Evolutionary conservation across 1,139 yeast genomes (phyloP).

Genomic region (Protomyces gravidus): DNA sequence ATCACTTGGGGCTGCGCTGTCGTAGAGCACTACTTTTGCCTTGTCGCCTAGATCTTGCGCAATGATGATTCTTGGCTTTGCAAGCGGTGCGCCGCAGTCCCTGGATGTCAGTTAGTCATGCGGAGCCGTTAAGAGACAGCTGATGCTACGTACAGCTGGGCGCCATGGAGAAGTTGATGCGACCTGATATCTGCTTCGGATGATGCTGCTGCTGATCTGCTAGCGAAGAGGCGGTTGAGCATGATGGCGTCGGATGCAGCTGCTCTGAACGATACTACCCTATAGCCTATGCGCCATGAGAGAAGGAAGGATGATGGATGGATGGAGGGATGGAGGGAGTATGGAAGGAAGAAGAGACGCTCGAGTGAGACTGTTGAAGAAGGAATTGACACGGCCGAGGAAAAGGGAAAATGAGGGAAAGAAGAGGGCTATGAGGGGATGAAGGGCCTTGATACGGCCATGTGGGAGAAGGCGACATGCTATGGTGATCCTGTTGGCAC

Average conservation of each 20-base stretch:
- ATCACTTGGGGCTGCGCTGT: not conserved
- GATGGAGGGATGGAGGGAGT: not conserved
- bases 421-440: no score
- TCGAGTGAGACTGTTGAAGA: no score
- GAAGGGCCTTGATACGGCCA: no score
- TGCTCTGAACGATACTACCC: not conserved
- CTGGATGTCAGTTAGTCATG: constrained; percentile 1
- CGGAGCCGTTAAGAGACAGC: not conserved
- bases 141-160: not conserved
- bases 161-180: constrained; percentile 20
- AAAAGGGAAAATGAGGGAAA: no score
- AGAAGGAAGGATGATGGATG: not conserved
- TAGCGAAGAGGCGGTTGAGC: constrained; percentile 20
- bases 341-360: no score
- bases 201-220: not conserved
- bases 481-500: no score
- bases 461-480: no score
- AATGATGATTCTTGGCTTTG: constrained; percentile 9
- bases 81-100: constrained; percentile 3
- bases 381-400: no score
- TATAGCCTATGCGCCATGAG: not conserved
- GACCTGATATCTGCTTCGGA: constrained; percentile 20
- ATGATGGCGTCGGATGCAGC: not conserved
- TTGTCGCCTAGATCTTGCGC: constrained; percentile 27
- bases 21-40: constrained; percentile 27